Base-by-base conservation (phyloP, 192 early-diverging fungal genomes). In the Coemansia sp. region DNA sequence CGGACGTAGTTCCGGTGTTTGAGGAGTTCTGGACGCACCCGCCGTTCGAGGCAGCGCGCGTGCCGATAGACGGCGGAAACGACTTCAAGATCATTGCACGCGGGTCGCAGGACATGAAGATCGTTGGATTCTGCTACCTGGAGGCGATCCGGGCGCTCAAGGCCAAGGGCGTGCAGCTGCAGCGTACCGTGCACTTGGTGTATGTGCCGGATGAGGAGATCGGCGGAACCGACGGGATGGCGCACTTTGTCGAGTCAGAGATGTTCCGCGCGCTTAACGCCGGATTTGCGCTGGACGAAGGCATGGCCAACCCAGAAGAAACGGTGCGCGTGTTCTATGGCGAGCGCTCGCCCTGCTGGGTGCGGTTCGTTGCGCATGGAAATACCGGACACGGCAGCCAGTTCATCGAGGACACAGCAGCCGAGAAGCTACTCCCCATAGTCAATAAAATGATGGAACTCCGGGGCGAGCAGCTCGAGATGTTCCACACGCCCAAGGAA, bases 41-140 rank as follows among this genome's bases (percentile, higher is more conserved):
- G 56, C 91, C 94, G 7, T 94, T 95, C 71, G 88, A 83, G 7
- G 94, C 91, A 10, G 70, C 64, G 35, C 74, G 79, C 0, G 83
- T 78, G 31, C 29, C 80, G 12, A 89, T 86, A 43, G 82, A 77
- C 20, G 81, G 86, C 67, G 90, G 90, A n/a, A 18, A 43, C 15
- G 83, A 75, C 35, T 64, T 66, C 66, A 53, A 86, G 51, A 94
- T 95, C 67, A 77, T 87, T 64, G 94, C 92, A n/a, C 88, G 92
- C 39, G 93, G 92, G 1, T 68, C 93, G 13, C 92, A 93, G 73
- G 93, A 95, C 68, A 95, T 95, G 94, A 95, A 95, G 76, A 93
- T 92, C 71, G 91, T 93, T 49, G 92, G 92, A 12, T 78, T 66
- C 58, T 86, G 87, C 39, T 94, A 95, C 76, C 79, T 95, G 39